Conservation (phyloP, 148 eudicot genomes). For the Chenopodium berlandieri region DNA sequence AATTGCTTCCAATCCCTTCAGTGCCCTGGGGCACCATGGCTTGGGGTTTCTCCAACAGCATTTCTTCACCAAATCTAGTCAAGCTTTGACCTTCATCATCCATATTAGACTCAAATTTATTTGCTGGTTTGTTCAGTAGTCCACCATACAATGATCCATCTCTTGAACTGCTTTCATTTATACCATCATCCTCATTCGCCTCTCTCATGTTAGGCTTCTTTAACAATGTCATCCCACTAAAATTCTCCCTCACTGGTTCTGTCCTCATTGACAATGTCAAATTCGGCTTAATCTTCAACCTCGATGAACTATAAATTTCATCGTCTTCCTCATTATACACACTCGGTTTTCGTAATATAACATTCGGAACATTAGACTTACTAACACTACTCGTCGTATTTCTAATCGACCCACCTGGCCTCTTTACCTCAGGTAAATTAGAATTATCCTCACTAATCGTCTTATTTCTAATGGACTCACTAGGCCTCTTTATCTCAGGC, state of each 20-base stretch:
- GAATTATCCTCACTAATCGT: neutral
- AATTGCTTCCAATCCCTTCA: constrained; percentile 25
- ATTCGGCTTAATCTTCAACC: constrained; percentile 57
- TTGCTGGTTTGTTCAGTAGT: constrained; percentile 18
- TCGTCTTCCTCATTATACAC: constrained; percentile 55
- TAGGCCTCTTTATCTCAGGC: constrained; percentile 39
- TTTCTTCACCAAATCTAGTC: constrained; percentile 25
- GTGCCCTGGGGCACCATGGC: constrained; percentile 21
- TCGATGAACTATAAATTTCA: constrained; percentile 36
- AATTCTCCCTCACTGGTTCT: constrained; percentile 57
- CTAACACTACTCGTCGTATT: constrained; percentile 6
- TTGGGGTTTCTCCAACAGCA: constrained; percentile 49
- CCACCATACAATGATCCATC: constrained; percentile 19
- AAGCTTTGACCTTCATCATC: constrained; percentile 15
- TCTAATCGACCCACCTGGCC: no score
- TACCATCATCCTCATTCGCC: constrained; percentile 27
- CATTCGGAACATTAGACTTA: constrained; percentile 64
- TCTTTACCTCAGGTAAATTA: no score
- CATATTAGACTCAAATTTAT: neutral
- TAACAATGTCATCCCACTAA: constrained; percentile 74
- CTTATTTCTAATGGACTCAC: constrained; percentile 28
- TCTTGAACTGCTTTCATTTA: constrained; percentile 27
- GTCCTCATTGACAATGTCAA: constrained; percentile 61
- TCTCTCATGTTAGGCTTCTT: constrained; percentile 59
- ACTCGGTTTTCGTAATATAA: constrained; percentile 73